phyloP scores from a whole-genome alignment of 2,329 filamentous ascomycete genomes.

The Pyricularia sp. region DNA sequence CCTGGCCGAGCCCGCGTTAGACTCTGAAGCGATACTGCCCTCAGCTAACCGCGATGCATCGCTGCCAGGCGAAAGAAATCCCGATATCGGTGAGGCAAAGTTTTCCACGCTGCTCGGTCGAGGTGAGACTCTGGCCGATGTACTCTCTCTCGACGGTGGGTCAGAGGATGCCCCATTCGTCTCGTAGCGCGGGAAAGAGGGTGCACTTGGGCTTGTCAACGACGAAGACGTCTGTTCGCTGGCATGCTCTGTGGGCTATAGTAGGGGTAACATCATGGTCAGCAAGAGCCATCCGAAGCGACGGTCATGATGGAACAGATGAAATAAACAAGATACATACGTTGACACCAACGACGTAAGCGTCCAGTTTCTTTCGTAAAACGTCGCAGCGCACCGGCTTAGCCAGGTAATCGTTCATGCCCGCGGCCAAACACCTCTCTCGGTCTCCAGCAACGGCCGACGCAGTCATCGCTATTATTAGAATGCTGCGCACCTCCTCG shows the following conservation, averaged over 20 bases:
- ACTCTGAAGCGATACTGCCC: not conserved
- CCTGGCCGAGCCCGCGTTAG: slow-evolving; percentile 13
- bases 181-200: not conserved
- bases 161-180: not conserved
- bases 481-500: slow-evolving; percentile 66
- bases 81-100: not conserved
- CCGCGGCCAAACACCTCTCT: slow-evolving; percentile 40
- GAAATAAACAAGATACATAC: slow-evolving; percentile 13
- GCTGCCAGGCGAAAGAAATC: not conserved
- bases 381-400: slow-evolving; percentile 68
- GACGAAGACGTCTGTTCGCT: not conserved
- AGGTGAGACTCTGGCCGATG: not conserved
- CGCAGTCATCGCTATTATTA: slow-evolving; percentile 51
- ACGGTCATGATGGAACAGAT: slow-evolving; percentile 14
- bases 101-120: not conserved
- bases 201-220: not conserved
- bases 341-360: slow-evolving; percentile 34
- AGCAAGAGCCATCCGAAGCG: slow-evolving; percentile 10
- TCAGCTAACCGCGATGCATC: slow-evolving; percentile 8
- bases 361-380: slow-evolving; percentile 70
- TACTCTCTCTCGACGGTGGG: not conserved
- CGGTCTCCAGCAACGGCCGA: slow-evolving; percentile 46
- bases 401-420: slow-evolving; percentile 45
- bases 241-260: not conserved
- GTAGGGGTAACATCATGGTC: slow-evolving; percentile 21